A percentile compares a stretch with the other conserved stretches of the same genome.
These are phyloP conservation scores for Iberis pinnata DNA, from an alignment of 345 rosid species.

Conservation along the genomic window DNA sequence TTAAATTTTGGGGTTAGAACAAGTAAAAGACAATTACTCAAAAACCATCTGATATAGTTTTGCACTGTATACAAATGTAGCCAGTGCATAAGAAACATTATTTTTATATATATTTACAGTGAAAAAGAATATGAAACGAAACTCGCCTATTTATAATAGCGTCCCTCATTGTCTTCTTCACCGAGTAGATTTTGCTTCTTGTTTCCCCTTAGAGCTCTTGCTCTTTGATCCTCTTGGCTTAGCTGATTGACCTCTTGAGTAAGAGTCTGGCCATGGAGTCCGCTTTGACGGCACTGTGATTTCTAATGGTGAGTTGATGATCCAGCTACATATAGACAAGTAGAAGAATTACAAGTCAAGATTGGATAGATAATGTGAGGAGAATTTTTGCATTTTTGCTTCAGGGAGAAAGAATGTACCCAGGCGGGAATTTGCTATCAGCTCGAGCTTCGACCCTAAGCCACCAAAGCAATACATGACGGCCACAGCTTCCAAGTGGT, in stretches of 20 bases:
- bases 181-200: slow-evolving; percentile 10
- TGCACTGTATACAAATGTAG: background rate
- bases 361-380: background rate
- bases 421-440: slow-evolving; percentile 94
- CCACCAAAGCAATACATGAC: slow-evolving; percentile 95
- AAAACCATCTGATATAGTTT: background rate
- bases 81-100: background rate
- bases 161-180: background rate
- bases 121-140: slow-evolving; percentile 18
- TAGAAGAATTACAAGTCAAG: background rate
- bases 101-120: slow-evolving; percentile 8
- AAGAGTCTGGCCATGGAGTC: slow-evolving; percentile 80
- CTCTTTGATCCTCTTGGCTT: slow-evolving; percentile 58
- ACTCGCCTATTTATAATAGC: slow-evolving; percentile 1
- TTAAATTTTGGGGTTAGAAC: no score
- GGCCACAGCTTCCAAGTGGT: slow-evolving; percentile 94
- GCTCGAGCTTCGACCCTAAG: slow-evolving; percentile 97
- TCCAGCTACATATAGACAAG: slow-evolving; percentile 53
- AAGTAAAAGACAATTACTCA: background rate
- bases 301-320: slow-evolving; percentile 75
- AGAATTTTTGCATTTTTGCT: no score
- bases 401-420: slow-evolving; percentile 36
- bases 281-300: slow-evolving; percentile 74
- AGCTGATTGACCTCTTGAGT: slow-evolving; percentile 31
- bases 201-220: slow-evolving; percentile 24